Percentiles rank a stretch among this genome's conserved stretches.
Evolutionary conservation across 2,329 filamentous ascomycete species (phyloP).

Genomic region (Scedosporium aurantiacum): DNA sequence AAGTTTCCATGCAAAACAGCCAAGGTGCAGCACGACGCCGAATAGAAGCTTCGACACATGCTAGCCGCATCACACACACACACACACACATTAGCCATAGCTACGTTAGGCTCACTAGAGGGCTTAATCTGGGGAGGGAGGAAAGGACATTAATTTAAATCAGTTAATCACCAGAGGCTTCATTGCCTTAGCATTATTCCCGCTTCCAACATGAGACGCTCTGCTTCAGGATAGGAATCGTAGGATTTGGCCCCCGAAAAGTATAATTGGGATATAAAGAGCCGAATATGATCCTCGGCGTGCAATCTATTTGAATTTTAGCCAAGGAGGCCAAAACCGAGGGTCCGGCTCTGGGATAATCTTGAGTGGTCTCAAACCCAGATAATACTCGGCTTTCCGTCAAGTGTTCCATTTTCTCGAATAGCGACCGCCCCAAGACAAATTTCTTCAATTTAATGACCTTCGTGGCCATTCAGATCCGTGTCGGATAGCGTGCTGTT

Average conservation of each 20-base stretch:
- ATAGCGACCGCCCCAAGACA: too few relatives aligned
- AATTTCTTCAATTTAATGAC: neutral
- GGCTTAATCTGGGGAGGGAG: neutral
- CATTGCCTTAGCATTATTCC: too few relatives aligned
- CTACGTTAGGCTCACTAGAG: neutral
- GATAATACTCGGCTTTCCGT: too few relatives aligned
- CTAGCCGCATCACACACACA: neutral
- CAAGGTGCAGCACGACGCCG: too few relatives aligned
- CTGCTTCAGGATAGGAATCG: neutral
- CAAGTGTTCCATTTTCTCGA: too few relatives aligned
- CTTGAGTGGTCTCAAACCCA: neutral
- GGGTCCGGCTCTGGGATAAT: neutral
- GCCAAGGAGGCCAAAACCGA: neutral
- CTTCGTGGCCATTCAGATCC: neutral
- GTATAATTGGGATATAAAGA: neutral
- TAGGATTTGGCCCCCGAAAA: neutral
- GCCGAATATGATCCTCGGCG: neutral
- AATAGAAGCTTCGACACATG: neutral
- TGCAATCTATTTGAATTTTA: neutral
- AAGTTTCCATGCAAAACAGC: too few relatives aligned
- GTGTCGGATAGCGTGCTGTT: neutral
- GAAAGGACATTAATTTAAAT: neutral
- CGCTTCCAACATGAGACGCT: neutral
- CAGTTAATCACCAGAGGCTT: neutral
- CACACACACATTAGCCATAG: neutral